Evolutionary conservation across 768 basidiomycete genomes (phyloP).

Genomic region (Auriscalpium orientale): DNA sequence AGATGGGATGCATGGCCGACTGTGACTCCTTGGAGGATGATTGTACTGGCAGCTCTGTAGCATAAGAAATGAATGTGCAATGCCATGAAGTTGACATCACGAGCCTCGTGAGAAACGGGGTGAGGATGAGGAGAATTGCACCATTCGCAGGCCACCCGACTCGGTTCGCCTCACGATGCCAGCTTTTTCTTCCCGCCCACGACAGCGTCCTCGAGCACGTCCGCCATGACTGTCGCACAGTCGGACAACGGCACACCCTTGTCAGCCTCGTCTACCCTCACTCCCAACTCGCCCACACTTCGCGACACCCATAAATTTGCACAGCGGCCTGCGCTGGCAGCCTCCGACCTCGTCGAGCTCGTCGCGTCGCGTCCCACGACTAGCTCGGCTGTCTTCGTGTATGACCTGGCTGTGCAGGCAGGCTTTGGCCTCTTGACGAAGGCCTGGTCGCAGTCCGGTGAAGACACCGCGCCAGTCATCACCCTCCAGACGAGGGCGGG

Average conservation of each 20-base stretch:
- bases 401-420: conserved; percentile 78
- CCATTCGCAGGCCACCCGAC: not conserved
- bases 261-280: conserved; percentile 29
- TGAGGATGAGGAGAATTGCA: not conserved
- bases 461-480: conserved; percentile 46
- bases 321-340: conserved; percentile 26
- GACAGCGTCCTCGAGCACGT: not conserved
- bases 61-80: no score
- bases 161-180: not conserved
- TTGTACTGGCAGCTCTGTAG: no score
- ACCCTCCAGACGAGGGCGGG: conserved; percentile 78
- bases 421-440: conserved; percentile 73
- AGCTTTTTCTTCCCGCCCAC: not conserved
- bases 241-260: conserved; percentile 23
- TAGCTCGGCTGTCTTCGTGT: conserved; percentile 69
- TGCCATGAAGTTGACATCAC: no score
- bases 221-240: conserved; percentile 19
- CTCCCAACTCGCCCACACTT: conserved; percentile 24
- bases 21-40: no score
- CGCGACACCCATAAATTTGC: conserved; percentile 14
- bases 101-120: no score
- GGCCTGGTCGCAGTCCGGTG: conserved; percentile 43
- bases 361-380: conserved; percentile 47
- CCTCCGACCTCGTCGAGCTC: conserved; percentile 62
- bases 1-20: no score